Base-by-base conservation (phyloP, 257 asterid species). In the Solanum arcanum region DNA sequence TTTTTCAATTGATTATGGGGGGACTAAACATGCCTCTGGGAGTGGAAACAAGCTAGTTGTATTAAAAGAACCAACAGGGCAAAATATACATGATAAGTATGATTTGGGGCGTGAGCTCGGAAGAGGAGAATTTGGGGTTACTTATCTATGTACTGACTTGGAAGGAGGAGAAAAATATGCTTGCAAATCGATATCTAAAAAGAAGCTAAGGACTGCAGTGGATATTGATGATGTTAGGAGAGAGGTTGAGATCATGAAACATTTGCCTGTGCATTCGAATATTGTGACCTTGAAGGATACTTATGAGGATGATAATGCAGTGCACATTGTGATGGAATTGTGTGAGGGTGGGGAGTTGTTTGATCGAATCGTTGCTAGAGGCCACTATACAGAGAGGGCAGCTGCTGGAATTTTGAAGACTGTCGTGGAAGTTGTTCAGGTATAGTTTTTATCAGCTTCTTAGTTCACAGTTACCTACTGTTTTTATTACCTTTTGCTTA, bases 101-200 rank as follows among this genome's bases (percentile, higher is more conserved):
- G 89, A 90, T 82, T 92, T 93, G n/a, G 95, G 97, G 18, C 89
- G 90, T 35, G 97, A 93, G 93, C 91, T 94, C 6, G 97, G 97
- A 12, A 91, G 96, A 88, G 96, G 95, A 76, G 96, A 92, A 89
- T 93, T 92, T 46, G 95, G 96, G 91, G 91, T 94, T 46, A 93
- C 95, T 42, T 91, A 92, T 87, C 89, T 93, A 89, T 93, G 94
- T 70, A 94, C 94, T 80, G 95, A 92, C 27, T 76, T 39, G 80
- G 92, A 89, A 13, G 64, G 89, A 0, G 89, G 91, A 3, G 93
- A 93, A 16, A 92, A 91, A 49, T 90, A 86, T 15, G 96, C 96
- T n/a, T 93, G 96, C 86, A 93, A 93, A 78, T 92, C 96, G 3
- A 93, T 93, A 88, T 92, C 94, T 6, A 93, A 93, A 84, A 92